Percentiles rank a stretch among this genome's conserved stretches.
Conservation (phyloP, 2,329 filamentous ascomycete genomes). For the Diplodia sapinea region DNA sequence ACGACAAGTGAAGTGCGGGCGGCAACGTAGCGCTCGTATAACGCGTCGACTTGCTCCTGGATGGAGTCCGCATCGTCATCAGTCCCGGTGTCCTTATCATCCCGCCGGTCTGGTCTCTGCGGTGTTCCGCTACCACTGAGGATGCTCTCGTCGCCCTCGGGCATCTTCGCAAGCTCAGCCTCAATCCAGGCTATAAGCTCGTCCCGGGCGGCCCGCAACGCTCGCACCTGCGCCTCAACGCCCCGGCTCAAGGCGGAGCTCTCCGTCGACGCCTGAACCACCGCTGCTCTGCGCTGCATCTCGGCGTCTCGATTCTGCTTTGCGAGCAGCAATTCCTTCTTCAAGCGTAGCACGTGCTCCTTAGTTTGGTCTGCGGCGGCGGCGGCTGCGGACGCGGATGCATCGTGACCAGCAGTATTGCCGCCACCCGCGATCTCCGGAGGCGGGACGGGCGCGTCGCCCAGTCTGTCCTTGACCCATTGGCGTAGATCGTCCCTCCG, state of each 20-base stretch:
- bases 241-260: background rate
- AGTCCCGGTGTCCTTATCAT: background rate
- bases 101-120: background rate
- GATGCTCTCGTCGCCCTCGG: slow-evolving; percentile 44
- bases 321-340: slow-evolving; percentile 48
- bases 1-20: slow-evolving; percentile 38
- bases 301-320: slow-evolving; percentile 43
- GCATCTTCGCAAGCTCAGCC: slow-evolving; percentile 53
- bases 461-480: slow-evolving; percentile 41
- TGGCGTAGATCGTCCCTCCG: slow-evolving; percentile 38
- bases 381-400: slow-evolving; percentile 31
- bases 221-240: slow-evolving; percentile 44
- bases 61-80: slow-evolving; percentile 33
- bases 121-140: slow-evolving; percentile 14
- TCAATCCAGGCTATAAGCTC: slow-evolving; percentile 60
- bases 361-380: slow-evolving; percentile 37
- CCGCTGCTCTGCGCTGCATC: slow-evolving; percentile 33
- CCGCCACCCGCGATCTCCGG: slow-evolving; percentile 37
- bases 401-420: slow-evolving; percentile 36
- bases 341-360: slow-evolving; percentile 43
- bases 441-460: slow-evolving; percentile 47
- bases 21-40: slow-evolving; percentile 43
- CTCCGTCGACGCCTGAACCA: slow-evolving; percentile 33
- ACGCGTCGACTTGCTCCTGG: slow-evolving; percentile 38
- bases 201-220: slow-evolving; percentile 54